Evolutionary conservation across 108 stramenopile species (phyloP).

Genomic region (Fragilariopsis cylindrus): DNA sequence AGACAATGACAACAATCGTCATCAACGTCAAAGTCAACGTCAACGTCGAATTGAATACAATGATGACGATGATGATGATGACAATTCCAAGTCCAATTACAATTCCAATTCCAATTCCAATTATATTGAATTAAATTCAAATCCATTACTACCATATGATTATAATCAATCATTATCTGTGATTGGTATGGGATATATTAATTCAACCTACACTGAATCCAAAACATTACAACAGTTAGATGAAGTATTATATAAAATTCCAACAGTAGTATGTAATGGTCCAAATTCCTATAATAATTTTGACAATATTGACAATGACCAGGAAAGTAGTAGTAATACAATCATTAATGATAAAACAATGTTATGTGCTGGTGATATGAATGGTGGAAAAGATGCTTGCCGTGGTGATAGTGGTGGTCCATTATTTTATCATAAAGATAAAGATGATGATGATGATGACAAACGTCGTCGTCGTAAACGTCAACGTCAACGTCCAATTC

Average conservation of each 20-base stretch:
- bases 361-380: constrained; percentile 41
- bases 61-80: fast-evolving
- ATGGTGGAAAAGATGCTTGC: constrained; percentile 46
- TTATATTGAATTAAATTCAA: background rate
- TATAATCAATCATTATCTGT: background rate
- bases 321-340: too few species aligned
- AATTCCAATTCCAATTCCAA: background rate
- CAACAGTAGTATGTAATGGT: background rate
- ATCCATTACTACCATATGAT: background rate
- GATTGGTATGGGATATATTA: background rate
- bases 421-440: constrained; percentile 9
- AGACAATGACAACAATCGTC: too few species aligned
- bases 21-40: too few species aligned
- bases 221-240: background rate
- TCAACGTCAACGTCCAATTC: constrained; percentile 2
- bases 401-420: constrained; percentile 62
- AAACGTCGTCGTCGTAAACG: constrained; percentile 14
- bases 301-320: too few species aligned
- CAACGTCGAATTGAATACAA: too few species aligned
- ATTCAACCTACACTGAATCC: background rate
- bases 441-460: background rate
- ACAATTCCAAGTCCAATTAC: background rate
- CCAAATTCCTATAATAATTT: background rate
- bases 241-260: background rate
- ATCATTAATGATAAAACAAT: constrained; percentile 23